These are phyloP conservation scores for Knoxdaviesia capensis DNA, from an alignment of 2,329 filamentous ascomycete species.

Conservation along the genomic window DNA sequence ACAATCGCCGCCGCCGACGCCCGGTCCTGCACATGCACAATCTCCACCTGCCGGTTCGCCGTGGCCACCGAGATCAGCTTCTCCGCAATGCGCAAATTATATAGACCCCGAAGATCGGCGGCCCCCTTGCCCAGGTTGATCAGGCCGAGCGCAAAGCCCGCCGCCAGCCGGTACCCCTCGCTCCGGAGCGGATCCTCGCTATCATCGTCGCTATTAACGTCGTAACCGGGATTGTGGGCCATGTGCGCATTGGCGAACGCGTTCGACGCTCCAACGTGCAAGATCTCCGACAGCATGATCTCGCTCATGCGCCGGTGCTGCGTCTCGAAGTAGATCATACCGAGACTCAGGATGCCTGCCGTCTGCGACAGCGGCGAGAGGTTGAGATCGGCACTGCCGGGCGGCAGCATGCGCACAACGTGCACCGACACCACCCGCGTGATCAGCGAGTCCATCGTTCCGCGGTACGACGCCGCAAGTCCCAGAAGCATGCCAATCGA, in stretches of 20 bases:
- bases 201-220: constrained; percentile 38
- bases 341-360: constrained; percentile 92
- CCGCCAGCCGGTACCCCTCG: constrained; percentile 89
- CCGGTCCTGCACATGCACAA: constrained; percentile 83
- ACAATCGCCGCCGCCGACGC: constrained; percentile 86
- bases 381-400: constrained; percentile 84
- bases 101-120: constrained; percentile 58
- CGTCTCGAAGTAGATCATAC: constrained; percentile 79
- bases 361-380: constrained; percentile 85
- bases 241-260: neutral
- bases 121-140: constrained; percentile 89
- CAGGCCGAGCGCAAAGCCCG: constrained; percentile 79
- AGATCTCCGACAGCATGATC: constrained; percentile 94
- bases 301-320: constrained; percentile 98
- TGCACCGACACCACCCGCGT: constrained; percentile 88
- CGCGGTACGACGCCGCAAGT: constrained; percentile 79
- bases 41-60: constrained; percentile 72
- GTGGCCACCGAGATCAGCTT: constrained; percentile 72
- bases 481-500: constrained; percentile 89
- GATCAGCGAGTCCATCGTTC: constrained; percentile 92
- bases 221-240: no score
- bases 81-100: constrained; percentile 86
- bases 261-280: constrained; percentile 33
- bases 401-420: constrained; percentile 82
- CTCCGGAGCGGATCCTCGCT: constrained; percentile 75